Evolutionary conservation across 352 stramenopile genomes (phyloP).

Genomic region (Peronospora farinosa): DNA sequence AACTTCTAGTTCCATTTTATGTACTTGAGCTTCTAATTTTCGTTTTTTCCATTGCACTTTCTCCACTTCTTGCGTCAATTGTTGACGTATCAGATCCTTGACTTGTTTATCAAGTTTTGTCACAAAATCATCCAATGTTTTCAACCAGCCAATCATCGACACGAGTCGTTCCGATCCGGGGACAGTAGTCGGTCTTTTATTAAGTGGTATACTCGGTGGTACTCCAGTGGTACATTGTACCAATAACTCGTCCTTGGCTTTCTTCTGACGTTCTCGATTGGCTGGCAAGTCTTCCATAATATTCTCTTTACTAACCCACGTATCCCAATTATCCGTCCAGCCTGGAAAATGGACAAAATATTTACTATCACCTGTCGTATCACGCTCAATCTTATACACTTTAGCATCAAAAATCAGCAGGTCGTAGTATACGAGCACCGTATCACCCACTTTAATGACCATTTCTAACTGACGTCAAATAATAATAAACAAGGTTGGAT

Average conservation of each 20-base stretch:
- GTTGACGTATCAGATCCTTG: constrained; percentile 15
- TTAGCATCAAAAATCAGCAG: constrained; percentile 28
- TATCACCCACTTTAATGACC: no score
- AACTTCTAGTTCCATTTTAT: no score
- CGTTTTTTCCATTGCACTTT: no score
- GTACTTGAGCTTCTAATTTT: no score
- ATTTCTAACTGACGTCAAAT: background rate
- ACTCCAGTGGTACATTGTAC: constrained; percentile 5
- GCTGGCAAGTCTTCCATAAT: constrained; percentile 22
- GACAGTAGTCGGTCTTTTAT: constrained; percentile 15
- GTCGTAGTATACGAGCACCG: constrained; percentile 8
- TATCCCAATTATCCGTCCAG: constrained; percentile 25
- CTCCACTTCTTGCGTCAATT: constrained; percentile 17
- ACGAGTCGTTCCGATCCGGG: constrained; percentile 20
- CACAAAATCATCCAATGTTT: no score
- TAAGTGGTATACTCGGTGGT: constrained; percentile 5
- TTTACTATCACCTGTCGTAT: background rate
- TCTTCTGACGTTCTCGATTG: constrained; percentile 25
- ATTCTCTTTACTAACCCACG: constrained; percentile 22
- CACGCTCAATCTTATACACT: background rate
- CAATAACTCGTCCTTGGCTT: constrained; percentile 22
- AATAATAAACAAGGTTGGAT: background rate
- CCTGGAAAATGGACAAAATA: constrained; percentile 27
- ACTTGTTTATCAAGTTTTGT: constrained; percentile 19
- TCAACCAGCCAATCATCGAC: no score